These are phyloP conservation scores for Curvularia hawaiiensis DNA, from an alignment of 2,329 filamentous ascomycete species.

Conservation along the genomic window DNA sequence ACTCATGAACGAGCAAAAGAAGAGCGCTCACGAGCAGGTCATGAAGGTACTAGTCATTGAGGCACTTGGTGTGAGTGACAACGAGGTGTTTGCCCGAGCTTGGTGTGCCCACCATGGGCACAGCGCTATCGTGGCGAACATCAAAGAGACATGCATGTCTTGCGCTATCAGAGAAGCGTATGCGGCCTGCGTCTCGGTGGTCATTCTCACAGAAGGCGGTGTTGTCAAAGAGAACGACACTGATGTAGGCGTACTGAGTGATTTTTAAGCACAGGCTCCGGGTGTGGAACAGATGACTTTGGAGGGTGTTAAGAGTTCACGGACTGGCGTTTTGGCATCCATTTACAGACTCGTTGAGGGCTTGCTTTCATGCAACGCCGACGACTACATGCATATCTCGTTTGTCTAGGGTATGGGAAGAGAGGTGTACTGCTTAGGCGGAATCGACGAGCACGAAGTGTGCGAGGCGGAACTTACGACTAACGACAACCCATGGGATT, in stretches of 20 bases:
- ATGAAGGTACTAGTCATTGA: conserved; percentile 74
- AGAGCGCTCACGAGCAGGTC: conserved; percentile 45
- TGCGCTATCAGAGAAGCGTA: conserved; percentile 78
- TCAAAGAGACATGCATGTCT: conserved; percentile 72
- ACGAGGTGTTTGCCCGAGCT: conserved; percentile 75
- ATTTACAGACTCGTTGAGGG: conserved; percentile 10
- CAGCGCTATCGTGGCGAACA: conserved; percentile 71
- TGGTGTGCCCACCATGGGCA: conserved; percentile 80
- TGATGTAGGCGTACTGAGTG: conserved; percentile 20
- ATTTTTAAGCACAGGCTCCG: not conserved
- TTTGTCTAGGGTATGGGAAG: conserved; percentile 4
- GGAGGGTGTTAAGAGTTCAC: not conserved
- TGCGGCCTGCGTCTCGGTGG: conserved; percentile 72
- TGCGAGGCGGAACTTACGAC: conserved; percentile 9
- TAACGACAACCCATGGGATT: conserved; percentile 13
- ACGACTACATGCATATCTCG: conserved; percentile 4
- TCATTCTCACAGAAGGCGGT: conserved; percentile 63
- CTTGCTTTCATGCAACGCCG: conserved; percentile 9
- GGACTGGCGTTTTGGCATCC: conserved; percentile 9
- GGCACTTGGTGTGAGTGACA: conserved; percentile 74
- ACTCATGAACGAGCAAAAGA: conserved; percentile 28
- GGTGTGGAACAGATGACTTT: not conserved
- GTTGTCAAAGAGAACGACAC: conserved; percentile 54
- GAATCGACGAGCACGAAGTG: not conserved
- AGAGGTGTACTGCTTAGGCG: not conserved